phyloP scores from a whole-genome alignment of 139 green algal species.

The Tetradesmus lagerheimii region DNA sequence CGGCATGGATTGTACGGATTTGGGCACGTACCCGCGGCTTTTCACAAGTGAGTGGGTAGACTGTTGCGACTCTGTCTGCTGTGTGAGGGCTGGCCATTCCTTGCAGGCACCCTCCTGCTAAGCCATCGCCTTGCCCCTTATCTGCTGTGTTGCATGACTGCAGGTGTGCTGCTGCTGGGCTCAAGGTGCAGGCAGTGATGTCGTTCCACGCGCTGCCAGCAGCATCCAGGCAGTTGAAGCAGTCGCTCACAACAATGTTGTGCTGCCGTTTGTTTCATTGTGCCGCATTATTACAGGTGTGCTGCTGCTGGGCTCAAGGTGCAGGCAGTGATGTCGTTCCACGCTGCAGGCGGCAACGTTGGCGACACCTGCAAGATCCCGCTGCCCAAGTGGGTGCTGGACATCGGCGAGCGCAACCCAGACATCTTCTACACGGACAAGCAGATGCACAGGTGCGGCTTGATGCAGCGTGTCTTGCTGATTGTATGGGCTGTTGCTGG shows the following conservation, averaged over 20 bases:
- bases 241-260: too few relatives aligned
- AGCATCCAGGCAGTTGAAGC: too few relatives aligned
- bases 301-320: slow-evolving; percentile 65
- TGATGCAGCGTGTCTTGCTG: too few relatives aligned
- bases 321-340: slow-evolving; percentile 93
- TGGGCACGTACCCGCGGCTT: slow-evolving; percentile 81
- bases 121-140: too few relatives aligned
- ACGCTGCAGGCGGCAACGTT: slow-evolving; percentile 93
- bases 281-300: slow-evolving; percentile 32
- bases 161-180: slow-evolving; percentile 59
- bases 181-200: slow-evolving; percentile 71
- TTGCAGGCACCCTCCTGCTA: too few relatives aligned
- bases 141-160: neutral
- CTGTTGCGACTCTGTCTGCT: too few relatives aligned
- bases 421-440: slow-evolving; percentile 98
- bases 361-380: slow-evolving; percentile 94
- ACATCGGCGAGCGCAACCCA: slow-evolving; percentile 88
- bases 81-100: too few relatives aligned
- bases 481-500: too few relatives aligned
- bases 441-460: slow-evolving; percentile 38
- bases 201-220: neutral
- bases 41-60: slow-evolving; percentile 63
- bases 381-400: slow-evolving; percentile 95
- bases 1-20: too few relatives aligned
- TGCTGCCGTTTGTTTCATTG: neutral